These are phyloP conservation scores for Xylariaceae sp. DNA, from an alignment of 2,329 filamentous ascomycete genomes.

Conservation along the genomic window DNA sequence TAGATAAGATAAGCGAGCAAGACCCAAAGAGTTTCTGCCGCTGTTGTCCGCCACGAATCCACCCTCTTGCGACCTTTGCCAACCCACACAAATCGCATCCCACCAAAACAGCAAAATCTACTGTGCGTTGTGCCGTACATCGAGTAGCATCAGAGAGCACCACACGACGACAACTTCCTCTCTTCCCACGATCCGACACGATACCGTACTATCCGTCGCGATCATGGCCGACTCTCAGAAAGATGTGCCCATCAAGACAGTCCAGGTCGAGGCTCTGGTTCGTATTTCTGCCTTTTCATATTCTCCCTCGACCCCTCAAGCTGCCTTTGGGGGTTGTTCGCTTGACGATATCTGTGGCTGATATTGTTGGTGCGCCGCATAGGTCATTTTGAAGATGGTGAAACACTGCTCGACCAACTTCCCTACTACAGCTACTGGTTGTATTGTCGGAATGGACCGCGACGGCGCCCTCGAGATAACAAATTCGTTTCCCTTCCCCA, in stretches of 20 bases:
- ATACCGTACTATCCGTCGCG: neutral
- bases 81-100: constrained; percentile 25
- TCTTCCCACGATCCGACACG: constrained; percentile 3
- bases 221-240: constrained; percentile 58
- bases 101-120: constrained; percentile 26
- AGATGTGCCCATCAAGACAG: constrained; percentile 73
- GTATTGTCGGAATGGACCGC: constrained; percentile 89
- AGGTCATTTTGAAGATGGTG: constrained; percentile 97
- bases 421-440: constrained; percentile 84
- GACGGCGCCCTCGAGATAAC: constrained; percentile 81
- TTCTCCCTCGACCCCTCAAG: constrained; percentile 28
- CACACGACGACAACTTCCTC: constrained; percentile 12
- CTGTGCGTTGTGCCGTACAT: too few species aligned
- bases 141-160: constrained; percentile 12
- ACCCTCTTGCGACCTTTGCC: constrained; percentile 12
- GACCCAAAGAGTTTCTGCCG: neutral
- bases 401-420: constrained; percentile 89
- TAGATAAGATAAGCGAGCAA: neutral
- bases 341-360: constrained; percentile 8
- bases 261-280: constrained; percentile 94
- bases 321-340: constrained; percentile 1
- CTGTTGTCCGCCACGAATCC: constrained; percentile 14
- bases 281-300: constrained; percentile 40
- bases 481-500: constrained; percentile 91
- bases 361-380: constrained; percentile 6